Base-by-base conservation (phyloP, 2,329 filamentous ascomycete species). In the Alternaria atra region DNA sequence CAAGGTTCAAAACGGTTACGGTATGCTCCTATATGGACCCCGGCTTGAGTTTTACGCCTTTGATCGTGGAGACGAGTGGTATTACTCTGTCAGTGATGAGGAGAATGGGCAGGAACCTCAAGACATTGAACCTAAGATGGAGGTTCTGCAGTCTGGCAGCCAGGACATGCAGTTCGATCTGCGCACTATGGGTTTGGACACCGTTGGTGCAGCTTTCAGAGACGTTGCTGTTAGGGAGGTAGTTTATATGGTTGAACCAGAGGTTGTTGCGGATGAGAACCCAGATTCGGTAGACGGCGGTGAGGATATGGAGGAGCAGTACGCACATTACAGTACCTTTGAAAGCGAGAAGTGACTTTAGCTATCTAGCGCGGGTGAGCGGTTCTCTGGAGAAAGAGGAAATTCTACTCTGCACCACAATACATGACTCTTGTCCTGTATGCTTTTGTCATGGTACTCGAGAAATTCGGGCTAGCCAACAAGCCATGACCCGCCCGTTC, bases 21-120 rank as follows among this genome's bases (percentile, higher is more conserved):
- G 63, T 10, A 66, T 75, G 20, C 35, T 76, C 9, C 56, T 77
- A 17, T 63, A 73, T 8, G 73, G 74, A 4, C 56, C 64, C 3
- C 60, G 58, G 5, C 54, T 77, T 25, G 72, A 74, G 52, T 60
- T 72, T 42, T 75, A 75, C 61, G 39, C 46, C 6, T 76, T 65
- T 50, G 58, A 69, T 27, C 55, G 56, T 20, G 50, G 59, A 29
- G 15, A 23, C 5, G 35, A 42, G 3, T 51, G 35, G 60, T 15
- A 42, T 42, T 44, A 30, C 8, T 23, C 40, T 8, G 48, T 57
- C 6, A 35, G 9, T 5, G 46, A 54, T 7, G 34, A 50, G 0
- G 51, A 48, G 1, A 12, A 12, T 23, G 29, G 55, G 2, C 50
- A 37, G 6, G 13, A 47, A 5, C 10, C 15, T 13, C 42, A 44